Conservation (phyloP, 805 yeast genomes). For the Lachancea cidri region DNA sequence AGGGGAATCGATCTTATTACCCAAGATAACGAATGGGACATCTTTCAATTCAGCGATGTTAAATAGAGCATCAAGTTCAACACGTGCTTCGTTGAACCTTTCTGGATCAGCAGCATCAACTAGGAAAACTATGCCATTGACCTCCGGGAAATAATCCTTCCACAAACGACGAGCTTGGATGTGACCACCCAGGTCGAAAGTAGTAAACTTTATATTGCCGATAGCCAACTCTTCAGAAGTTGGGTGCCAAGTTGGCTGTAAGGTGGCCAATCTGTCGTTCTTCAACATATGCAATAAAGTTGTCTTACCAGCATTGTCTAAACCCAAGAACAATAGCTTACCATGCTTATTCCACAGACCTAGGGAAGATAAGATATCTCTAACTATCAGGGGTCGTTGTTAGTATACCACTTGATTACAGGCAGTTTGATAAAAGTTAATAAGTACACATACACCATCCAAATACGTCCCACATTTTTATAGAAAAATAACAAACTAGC, state of each 20-base stretch:
- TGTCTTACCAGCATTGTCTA: conserved; percentile 98
- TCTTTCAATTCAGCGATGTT: conserved; percentile 83
- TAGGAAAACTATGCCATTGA: conserved; percentile 90
- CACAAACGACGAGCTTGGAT: conserved; percentile 98
- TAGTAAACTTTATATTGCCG: conserved; percentile 93
- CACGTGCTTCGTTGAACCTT: conserved; percentile 90
- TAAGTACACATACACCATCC: conserved; percentile 31
- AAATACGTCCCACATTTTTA: conserved; percentile 27
- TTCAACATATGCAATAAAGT: conserved; percentile 79
- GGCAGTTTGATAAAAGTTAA: no score
- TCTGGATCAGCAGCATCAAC: conserved; percentile 97
- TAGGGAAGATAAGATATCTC: conserved; percentile 70
- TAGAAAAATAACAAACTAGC: not conserved
- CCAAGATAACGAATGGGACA: conserved; percentile 91
- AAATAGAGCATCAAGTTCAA: conserved; percentile 89
- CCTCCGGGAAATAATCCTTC: conserved; percentile 99
- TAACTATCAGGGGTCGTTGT: conserved; percentile 38
- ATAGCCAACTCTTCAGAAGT: conserved; percentile 97
- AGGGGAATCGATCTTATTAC: conserved; percentile 94
- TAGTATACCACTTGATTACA: conserved; percentile 10
- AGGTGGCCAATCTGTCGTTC: conserved; percentile 95
- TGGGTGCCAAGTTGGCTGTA: conserved; percentile 98
- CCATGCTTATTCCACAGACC: conserved; percentile 94
- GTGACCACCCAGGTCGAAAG: conserved; percentile 98
- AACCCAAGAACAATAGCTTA: conserved; percentile 89